These are phyloP conservation scores for Mucor irregularis DNA, from an alignment of 371 early-diverging fungal species.

Conservation along the genomic window DNA sequence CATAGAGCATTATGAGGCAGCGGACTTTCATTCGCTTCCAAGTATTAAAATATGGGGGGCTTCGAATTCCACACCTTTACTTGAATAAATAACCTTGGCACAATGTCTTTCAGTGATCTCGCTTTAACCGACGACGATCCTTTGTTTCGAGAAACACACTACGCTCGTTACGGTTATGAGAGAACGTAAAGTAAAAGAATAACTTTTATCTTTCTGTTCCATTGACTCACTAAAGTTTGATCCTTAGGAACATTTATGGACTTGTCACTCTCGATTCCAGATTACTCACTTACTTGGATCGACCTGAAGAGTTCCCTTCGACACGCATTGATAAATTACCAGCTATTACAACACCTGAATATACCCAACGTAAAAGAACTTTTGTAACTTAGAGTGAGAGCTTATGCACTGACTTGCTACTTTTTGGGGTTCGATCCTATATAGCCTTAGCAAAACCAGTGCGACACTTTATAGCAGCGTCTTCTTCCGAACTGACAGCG, in stretches of 20 bases:
- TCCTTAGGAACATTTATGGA: slow-evolving; percentile 48
- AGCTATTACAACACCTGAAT: slow-evolving; percentile 13
- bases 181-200: slow-evolving; percentile 38
- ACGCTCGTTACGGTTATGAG: slow-evolving; percentile 48
- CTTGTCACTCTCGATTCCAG: slow-evolving; percentile 35
- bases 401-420: not conserved
- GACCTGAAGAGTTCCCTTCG: slow-evolving; percentile 48
- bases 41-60: not conserved
- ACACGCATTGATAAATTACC: slow-evolving; percentile 37
- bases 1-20: no score
- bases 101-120: slow-evolving; percentile 18
- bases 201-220: no score
- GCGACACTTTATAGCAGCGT: slow-evolving; percentile 44
- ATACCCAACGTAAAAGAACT: slow-evolving; percentile 18
- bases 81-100: not conserved
- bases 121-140: slow-evolving; percentile 26
- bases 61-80: not conserved
- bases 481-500: slow-evolving; percentile 45
- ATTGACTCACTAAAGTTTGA: no score
- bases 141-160: slow-evolving; percentile 49
- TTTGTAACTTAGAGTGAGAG: no score
- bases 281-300: slow-evolving; percentile 38
- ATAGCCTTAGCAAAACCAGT: slow-evolving; percentile 27
- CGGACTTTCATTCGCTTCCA: no score
- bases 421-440: no score